Conservation (phyloP, 2,329 filamentous ascomycete species). For the Trematosphaeria pertusa region DNA sequence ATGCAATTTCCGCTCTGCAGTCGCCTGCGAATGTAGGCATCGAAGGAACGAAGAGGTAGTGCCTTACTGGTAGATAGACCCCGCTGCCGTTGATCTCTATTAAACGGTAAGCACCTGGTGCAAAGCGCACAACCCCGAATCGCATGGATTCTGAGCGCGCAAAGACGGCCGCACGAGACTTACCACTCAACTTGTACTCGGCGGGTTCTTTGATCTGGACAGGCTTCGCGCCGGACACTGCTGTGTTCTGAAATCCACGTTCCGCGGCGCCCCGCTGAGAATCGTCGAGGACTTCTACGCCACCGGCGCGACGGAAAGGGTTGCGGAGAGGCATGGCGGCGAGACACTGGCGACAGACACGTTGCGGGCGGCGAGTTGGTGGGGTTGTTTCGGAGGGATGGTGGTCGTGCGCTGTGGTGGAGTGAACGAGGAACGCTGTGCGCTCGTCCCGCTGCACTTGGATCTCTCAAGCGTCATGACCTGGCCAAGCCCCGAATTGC, state of each 20-base stretch:
- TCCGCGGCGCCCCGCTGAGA: conserved; percentile 40
- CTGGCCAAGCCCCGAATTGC: conserved; percentile 11
- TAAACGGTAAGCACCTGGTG: conserved; percentile 32
- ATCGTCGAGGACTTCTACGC: conserved; percentile 41
- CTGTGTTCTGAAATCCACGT: conserved; percentile 40
- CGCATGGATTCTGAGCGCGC: conserved; percentile 11
- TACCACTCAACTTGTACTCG: conserved; percentile 63
- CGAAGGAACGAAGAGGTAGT: too few relatives aligned
- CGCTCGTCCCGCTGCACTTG: not conserved
- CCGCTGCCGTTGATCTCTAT: conserved; percentile 95
- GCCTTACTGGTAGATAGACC: conserved; percentile 89
- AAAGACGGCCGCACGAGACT: conserved; percentile 24
- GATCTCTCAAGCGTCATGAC: conserved; percentile 17
- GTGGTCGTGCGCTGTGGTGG: conserved; percentile 13
- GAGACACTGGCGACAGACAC: conserved; percentile 20
- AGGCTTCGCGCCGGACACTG: conserved; percentile 47
- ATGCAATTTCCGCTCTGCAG: not conserved
- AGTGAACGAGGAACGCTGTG: conserved; percentile 4
- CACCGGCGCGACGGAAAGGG: conserved; percentile 48
- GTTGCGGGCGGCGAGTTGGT: conserved; percentile 21
- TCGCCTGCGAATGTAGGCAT: conserved; percentile 1
- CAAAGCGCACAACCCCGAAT: not conserved
- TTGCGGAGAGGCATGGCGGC: conserved; percentile 51
- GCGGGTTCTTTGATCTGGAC: conserved; percentile 54
- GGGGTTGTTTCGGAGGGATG: conserved; percentile 26